Base-by-base conservation (phyloP, 495 filamentous ascomycete species). In the Penicillium riverlandense region DNA sequence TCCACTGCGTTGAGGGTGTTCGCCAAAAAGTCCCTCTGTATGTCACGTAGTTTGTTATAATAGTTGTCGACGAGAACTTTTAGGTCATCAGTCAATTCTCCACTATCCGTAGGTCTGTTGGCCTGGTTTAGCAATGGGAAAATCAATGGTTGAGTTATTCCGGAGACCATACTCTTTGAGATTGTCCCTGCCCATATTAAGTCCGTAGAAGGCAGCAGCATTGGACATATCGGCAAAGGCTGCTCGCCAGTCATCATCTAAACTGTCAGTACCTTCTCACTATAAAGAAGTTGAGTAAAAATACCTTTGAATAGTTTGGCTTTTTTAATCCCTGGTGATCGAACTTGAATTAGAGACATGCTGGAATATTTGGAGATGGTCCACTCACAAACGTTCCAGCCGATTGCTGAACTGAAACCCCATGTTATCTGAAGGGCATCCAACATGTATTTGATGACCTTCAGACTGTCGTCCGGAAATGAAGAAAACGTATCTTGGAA, bases 71-170 rank as follows among this genome's bases (percentile, higher is more conserved):
- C 22, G 22, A 22, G 22, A 22, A 22, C 22, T 22, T 22, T 22
- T 2, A 22, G 22, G 22, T 22, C 22, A 6, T 22, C 22, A 22
- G 22, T 22, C 22, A 22, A 6, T 22, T 22, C 22, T 2, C 22
- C 22, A 22, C 22, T 22, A 22, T 22, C 22, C 4, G 22, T 22
- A 22, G 22, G 22, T 22, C 22, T 22, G 22, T 22, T 22, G 2
- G 22, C 22, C 22, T 22, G 3, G 4, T 4, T 22, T 22, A 22
- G 22, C 2, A 43, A 52, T 37, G 44, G 48, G 40, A 44, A 15
- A 37, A 44, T 47, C 43, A 39, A 47, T 51, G 39, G 11, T 29
- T 11, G 37, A 16, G 14, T 32, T 15, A 41, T 22, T 15, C 37
- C 22, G 39, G 45, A 16, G 41, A 28, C 5, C 45, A 22, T 22